phyloP scores from a whole-genome alignment of 73 alveolate species.

The Blepharisma japonicum region DNA sequence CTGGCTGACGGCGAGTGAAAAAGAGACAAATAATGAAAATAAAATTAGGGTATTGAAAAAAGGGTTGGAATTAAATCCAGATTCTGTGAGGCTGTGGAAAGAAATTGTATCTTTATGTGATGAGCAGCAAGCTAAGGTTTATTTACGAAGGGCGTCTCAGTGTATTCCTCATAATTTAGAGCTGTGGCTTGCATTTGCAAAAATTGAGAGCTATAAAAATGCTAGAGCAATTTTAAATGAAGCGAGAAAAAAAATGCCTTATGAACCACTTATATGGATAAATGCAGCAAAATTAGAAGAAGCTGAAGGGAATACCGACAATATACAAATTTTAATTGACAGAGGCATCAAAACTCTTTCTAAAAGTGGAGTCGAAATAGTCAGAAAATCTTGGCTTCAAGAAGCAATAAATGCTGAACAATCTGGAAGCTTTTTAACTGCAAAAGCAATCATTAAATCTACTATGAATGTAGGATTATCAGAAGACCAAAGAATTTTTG shows the following conservation, averaged over 20 bases:
- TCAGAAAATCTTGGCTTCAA: slow-evolving; percentile 69
- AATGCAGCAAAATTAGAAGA: slow-evolving; percentile 87
- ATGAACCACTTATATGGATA: slow-evolving; percentile 85
- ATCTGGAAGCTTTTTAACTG: slow-evolving; percentile 49
- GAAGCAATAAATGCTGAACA: slow-evolving; percentile 81
- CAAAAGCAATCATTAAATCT: slow-evolving; percentile 41
- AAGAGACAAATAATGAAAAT: slow-evolving; percentile 66
- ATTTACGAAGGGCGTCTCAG: slow-evolving; percentile 84
- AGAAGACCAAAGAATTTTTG: background rate
- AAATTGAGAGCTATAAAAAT: slow-evolving; percentile 85
- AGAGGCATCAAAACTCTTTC: slow-evolving; percentile 61
- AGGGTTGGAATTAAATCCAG: slow-evolving; percentile 79
- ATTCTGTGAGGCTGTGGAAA: slow-evolving; percentile 89
- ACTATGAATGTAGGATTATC: background rate
- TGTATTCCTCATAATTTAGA: slow-evolving; percentile 87
- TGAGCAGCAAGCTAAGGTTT: slow-evolving; percentile 75
- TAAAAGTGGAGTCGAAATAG: slow-evolving; percentile 48
- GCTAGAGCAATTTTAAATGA: slow-evolving; percentile 81
- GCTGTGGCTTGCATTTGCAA: slow-evolving; percentile 93
- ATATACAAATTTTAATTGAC: slow-evolving; percentile 48
- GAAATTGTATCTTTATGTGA: slow-evolving; percentile 67
- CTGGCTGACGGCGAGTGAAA: slow-evolving; percentile 80
- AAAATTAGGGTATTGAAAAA: slow-evolving; percentile 68
- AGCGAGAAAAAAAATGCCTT: slow-evolving; percentile 85
- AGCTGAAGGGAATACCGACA: slow-evolving; percentile 60